phyloP scores from a whole-genome alignment of 345 rosid genomes.

The Iberis pinnata region DNA sequence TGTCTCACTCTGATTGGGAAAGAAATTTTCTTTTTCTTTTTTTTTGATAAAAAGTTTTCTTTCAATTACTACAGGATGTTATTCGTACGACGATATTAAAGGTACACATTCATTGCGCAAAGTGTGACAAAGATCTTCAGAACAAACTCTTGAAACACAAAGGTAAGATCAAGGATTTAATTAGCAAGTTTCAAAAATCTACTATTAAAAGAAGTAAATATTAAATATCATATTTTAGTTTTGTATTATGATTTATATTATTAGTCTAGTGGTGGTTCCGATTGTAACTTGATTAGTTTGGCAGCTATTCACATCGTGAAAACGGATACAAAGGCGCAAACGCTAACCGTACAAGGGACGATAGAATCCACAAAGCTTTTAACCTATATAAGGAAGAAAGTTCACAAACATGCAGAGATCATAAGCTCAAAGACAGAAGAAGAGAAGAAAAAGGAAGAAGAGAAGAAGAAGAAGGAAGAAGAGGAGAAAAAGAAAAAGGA shows the following conservation, averaged over 20 bases:
- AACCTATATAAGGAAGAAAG: slow-evolving; percentile 42
- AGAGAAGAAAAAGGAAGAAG: slow-evolving; percentile 24
- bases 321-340: slow-evolving; percentile 60
- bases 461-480: slow-evolving; percentile 16
- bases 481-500: slow-evolving; percentile 16
- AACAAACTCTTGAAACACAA: slow-evolving; percentile 46
- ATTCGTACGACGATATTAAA: slow-evolving; percentile 44
- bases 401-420: slow-evolving; percentile 66
- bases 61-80: slow-evolving; percentile 30
- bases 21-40: no score
- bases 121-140: slow-evolving; percentile 62
- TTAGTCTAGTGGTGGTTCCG: not conserved
- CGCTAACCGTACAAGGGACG: slow-evolving; percentile 57
- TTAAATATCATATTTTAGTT: not conserved
- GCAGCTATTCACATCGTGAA: slow-evolving; percentile 59
- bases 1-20: no score
- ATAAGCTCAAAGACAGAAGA: slow-evolving; percentile 37
- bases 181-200: no score
- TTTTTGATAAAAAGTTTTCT: no score
- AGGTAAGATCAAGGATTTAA: slow-evolving; percentile 34
- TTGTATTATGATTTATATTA: not conserved
- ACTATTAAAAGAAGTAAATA: no score
- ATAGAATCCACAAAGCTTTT: slow-evolving; percentile 51
- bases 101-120: slow-evolving; percentile 66
- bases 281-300: slow-evolving; percentile 11